Evolutionary conservation across 306 rosid species (phyloP).

Genomic region (Cyclanthera cordifolia): DNA sequence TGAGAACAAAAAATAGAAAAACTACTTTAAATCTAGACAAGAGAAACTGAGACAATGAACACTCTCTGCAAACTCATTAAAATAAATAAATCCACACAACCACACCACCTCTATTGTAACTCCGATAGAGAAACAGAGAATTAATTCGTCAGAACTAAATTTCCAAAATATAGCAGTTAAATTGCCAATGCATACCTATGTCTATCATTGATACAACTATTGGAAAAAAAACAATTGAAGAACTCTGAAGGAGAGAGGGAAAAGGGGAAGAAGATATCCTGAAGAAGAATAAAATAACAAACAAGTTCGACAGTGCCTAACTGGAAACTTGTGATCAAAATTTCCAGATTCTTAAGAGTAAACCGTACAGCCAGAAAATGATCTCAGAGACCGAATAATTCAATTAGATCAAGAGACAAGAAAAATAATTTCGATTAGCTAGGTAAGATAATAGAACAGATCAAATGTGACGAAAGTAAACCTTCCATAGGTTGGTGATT

Average conservation of each 20-base stretch:
- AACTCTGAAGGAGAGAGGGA: background rate
- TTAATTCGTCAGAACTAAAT: background rate
- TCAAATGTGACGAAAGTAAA: slow-evolving; percentile 14
- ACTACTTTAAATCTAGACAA: background rate
- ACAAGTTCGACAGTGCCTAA: slow-evolving; percentile 2
- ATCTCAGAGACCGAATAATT: slow-evolving; percentile 6
- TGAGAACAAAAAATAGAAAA: background rate
- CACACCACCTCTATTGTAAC: background rate
- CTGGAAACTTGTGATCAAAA: background rate
- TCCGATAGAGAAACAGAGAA: background rate
- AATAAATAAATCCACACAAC: background rate
- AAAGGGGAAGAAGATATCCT: background rate
- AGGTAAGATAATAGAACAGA: slow-evolving; percentile 17
- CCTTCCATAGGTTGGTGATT: too few relatives aligned
- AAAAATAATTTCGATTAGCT: background rate
- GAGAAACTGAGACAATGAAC: background rate
- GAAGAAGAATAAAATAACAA: background rate
- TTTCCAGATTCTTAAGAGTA: slow-evolving; percentile 2
- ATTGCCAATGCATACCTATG: background rate
- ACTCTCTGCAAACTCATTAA: background rate
- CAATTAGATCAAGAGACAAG: slow-evolving; percentile 3
- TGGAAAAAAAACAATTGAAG: background rate
- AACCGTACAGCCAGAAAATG: background rate
- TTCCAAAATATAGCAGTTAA: slow-evolving; percentile 9
- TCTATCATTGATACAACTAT: background rate